Evolutionary conservation across 352 stramenopile species (phyloP).

Genomic region (Globisporangium solare): DNA sequence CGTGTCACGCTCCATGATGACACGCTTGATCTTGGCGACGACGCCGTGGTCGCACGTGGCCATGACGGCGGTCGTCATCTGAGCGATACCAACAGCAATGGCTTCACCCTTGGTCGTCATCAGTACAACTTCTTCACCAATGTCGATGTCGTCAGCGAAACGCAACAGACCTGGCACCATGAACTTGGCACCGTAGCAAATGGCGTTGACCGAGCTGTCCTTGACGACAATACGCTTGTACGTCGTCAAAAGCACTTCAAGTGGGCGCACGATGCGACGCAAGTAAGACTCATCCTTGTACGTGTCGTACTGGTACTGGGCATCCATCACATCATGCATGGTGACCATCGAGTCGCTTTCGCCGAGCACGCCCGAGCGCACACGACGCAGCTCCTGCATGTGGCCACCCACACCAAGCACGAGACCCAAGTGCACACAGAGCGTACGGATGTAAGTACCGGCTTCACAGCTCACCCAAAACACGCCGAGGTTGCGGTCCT

Average conservation of each 20-base stretch:
- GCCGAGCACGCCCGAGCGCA: slow-evolving; percentile 94
- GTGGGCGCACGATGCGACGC: slow-evolving; percentile 95
- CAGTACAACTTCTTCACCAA: slow-evolving; percentile 98
- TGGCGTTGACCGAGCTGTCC: slow-evolving; percentile 99
- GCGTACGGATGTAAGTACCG: slow-evolving; percentile 99
- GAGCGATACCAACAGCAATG: slow-evolving; percentile 97
- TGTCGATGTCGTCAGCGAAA: slow-evolving; percentile 99
- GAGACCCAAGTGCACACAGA: slow-evolving; percentile 99
- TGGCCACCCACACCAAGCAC: slow-evolving; percentile 97
- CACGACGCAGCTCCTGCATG: slow-evolving; percentile 99
- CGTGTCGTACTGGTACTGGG: slow-evolving; percentile 98
- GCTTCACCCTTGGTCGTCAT: slow-evolving; percentile 99
- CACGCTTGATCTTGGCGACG: slow-evolving; percentile 99
- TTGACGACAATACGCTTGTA: slow-evolving; percentile 99
- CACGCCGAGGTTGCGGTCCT: slow-evolving; percentile 96
- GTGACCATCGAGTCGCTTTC: slow-evolving; percentile 98
- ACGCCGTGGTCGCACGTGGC: slow-evolving; percentile 99
- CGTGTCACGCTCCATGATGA: slow-evolving; percentile 99
- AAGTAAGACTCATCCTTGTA: slow-evolving; percentile 99
- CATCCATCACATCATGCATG: slow-evolving; percentile 99
- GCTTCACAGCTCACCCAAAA: slow-evolving; percentile 98
- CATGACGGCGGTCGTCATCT: slow-evolving; percentile 99
- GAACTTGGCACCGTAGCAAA: slow-evolving; percentile 99
- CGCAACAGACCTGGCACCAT: slow-evolving; percentile 99
- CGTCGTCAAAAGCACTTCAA: slow-evolving; percentile 97